Conservation (phyloP, 768 basidiomycete species). For the Suillus variegatus region DNA sequence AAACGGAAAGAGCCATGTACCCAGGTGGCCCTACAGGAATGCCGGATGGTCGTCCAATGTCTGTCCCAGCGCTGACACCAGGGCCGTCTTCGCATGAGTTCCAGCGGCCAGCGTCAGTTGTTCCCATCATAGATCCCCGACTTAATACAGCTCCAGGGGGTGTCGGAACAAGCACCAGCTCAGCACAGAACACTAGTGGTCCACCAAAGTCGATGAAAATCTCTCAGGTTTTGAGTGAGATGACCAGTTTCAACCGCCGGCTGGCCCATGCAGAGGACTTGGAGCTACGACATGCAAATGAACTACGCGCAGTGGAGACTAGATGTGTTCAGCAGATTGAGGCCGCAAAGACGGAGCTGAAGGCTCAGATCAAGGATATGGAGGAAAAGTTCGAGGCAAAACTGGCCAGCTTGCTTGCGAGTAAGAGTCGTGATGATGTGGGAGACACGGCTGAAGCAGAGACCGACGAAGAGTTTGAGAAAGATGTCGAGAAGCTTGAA, state of each 20-base stretch:
- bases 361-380: not conserved
- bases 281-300: not conserved
- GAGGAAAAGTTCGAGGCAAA: not conserved
- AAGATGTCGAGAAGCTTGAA: conserved; percentile 1
- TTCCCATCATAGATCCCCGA: too few species aligned
- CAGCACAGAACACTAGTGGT: too few species aligned
- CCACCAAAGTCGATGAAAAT: too few species aligned
- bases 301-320: not conserved
- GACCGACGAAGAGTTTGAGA: not conserved
- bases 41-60: not conserved
- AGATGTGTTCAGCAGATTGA: not conserved
- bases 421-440: not conserved
- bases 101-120: too few species aligned
- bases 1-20: not conserved
- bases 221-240: too few species aligned
- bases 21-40: not conserved
- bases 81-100: too few species aligned
- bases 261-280: not conserved
- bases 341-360: not conserved
- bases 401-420: not conserved
- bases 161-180: too few species aligned
- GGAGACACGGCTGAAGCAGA: not conserved
- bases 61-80: not conserved
- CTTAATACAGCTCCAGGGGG: too few species aligned
- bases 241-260: not conserved